These are phyloP conservation scores for Mimosa pudica DNA, from an alignment of 306 rosid genomes.

Conservation along the genomic window DNA sequence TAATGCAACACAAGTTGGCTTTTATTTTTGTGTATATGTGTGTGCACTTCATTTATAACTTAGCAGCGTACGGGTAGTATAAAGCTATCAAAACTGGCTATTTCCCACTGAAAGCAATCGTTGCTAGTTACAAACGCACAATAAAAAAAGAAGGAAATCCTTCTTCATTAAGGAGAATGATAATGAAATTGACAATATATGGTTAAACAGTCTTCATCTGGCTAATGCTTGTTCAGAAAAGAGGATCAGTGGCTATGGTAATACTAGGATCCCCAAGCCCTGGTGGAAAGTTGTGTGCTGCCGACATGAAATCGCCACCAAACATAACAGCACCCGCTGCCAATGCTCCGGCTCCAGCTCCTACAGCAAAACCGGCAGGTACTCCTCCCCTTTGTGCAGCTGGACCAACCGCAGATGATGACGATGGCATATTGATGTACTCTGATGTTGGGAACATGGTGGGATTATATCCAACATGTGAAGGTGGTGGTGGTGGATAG, in stretches of 20 bases:
- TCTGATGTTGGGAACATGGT: conserved; percentile 54
- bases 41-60: no score
- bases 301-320: conserved; percentile 83
- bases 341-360: conserved; percentile 74
- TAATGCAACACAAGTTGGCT: not conserved
- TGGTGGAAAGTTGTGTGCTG: conserved; percentile 60
- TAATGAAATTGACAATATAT: not conserved
- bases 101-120: conserved; percentile 2
- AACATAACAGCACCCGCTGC: conserved; percentile 87
- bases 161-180: conserved; percentile 11
- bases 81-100: conserved; percentile 10
- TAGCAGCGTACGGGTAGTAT: not conserved
- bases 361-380: conserved; percentile 55
- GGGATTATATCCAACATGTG: conserved; percentile 59
- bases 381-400: conserved; percentile 33
- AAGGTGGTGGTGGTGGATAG: conserved; percentile 56
- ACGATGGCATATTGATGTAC: conserved; percentile 48
- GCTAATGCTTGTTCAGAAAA: conserved; percentile 45
- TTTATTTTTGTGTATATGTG: not conserved
- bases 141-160: not conserved
- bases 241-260: conserved; percentile 47
- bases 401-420: conserved; percentile 45
- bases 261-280: conserved; percentile 52
- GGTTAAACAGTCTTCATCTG: not conserved
- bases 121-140: not conserved